Conservation (phyloP, 768 basidiomycete species). For the Kwoniella botswanensis region DNA sequence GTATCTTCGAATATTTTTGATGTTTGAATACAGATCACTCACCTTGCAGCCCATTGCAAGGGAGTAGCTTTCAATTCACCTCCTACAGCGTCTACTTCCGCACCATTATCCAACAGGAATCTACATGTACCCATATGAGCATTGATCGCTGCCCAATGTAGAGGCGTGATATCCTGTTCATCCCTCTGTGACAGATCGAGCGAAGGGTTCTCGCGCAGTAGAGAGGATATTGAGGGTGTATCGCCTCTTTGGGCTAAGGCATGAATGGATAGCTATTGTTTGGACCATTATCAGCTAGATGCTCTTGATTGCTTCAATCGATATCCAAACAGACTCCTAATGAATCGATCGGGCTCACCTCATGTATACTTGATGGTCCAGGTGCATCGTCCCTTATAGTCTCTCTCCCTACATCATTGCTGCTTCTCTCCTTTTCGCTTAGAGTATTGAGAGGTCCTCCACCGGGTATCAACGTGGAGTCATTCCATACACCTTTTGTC, state of each 20-base stretch:
- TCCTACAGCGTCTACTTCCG: conserved; percentile 90
- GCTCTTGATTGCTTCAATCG: too few relatives aligned
- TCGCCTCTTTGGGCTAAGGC: conserved; percentile 84
- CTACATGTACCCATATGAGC: conserved; percentile 88
- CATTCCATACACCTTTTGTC: conserved; percentile 14
- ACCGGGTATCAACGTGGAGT: conserved; percentile 11
- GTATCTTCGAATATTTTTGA: too few relatives aligned
- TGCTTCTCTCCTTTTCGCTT: conserved; percentile 15
- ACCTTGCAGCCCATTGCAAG: conserved; percentile 93
- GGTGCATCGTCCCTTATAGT: conserved; percentile 26
- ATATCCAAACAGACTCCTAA: not conserved
- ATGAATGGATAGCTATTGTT: conserved; percentile 66
- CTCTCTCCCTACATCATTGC: conserved; percentile 34
- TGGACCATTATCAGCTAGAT: not conserved
- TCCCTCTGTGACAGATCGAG: conserved; percentile 63
- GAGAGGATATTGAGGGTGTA: conserved; percentile 29
- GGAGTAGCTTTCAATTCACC: conserved; percentile 94
- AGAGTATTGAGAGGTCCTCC: not conserved
- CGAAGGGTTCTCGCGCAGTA: conserved; percentile 26
- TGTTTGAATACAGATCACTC: conserved; percentile 15
- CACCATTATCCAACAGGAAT: conserved; percentile 86
- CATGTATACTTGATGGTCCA: conserved; percentile 2
- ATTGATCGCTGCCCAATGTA: conserved; percentile 99
- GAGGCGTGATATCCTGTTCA: conserved; percentile 86
- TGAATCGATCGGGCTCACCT: not conserved